phyloP scores from a whole-genome alignment of 2,329 filamentous ascomycete species.

The Xylariaceae sp. region DNA sequence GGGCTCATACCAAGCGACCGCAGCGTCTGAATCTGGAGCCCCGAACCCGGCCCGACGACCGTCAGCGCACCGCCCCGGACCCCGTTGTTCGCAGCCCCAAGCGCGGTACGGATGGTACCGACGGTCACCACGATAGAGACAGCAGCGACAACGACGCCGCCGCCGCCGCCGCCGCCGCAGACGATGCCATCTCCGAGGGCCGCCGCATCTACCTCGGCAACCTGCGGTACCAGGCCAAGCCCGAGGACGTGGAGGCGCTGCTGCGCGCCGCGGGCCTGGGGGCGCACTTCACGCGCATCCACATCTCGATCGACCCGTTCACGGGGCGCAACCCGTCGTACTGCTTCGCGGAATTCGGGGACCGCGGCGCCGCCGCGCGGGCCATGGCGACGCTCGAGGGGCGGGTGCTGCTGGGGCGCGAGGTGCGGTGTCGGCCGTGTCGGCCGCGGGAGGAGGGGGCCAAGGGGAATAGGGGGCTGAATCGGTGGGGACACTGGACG shows the following conservation, averaged over 20 bases:
- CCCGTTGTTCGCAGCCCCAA: too few species aligned
- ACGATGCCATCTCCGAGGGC: conserved; percentile 24
- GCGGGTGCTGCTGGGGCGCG: conserved; percentile 50
- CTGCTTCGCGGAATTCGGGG: conserved; percentile 67
- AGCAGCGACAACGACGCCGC: too few species aligned
- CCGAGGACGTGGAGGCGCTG: conserved; percentile 31
- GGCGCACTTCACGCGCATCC: conserved; percentile 48
- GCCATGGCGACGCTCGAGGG: conserved; percentile 56
- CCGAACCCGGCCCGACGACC: too few species aligned
- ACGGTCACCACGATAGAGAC: too few species aligned
- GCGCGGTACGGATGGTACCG: too few species aligned
- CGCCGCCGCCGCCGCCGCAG: not conserved
- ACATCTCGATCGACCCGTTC: conserved; percentile 66
- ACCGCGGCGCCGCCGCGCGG: conserved; percentile 49
- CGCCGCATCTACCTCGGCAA: conserved; percentile 61
- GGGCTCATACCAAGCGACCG: too few species aligned
- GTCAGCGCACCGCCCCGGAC: too few species aligned
- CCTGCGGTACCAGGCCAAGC: conserved; percentile 51
- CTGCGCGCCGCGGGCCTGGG: conserved; percentile 30
- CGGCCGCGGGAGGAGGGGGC: conserved; percentile 37
- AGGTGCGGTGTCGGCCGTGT: conserved; percentile 61
- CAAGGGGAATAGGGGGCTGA: conserved; percentile 21
- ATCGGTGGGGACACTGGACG: conserved; percentile 43
- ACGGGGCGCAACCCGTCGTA: conserved; percentile 67
- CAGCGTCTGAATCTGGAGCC: too few species aligned